These are phyloP conservation scores for Exophiala oligosperma DNA, from an alignment of 2,329 filamentous ascomycete species.

Conservation along the genomic window DNA sequence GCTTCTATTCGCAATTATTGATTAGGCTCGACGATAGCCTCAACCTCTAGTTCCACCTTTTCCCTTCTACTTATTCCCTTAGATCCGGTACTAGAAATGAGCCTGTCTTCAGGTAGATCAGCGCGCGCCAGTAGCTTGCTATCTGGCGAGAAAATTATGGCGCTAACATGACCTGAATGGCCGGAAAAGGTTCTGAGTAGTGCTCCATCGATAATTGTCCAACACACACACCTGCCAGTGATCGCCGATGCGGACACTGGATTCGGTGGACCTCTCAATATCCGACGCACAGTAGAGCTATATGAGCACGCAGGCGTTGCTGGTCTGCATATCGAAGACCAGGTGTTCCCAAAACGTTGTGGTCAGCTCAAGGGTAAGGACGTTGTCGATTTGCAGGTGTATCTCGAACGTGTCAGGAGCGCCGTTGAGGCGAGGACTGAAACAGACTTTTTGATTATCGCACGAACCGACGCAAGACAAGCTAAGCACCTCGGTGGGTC, in stretches of 20 bases:
- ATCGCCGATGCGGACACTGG: slow-evolving; percentile 51
- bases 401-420: slow-evolving; percentile 37
- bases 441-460: background rate
- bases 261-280: slow-evolving; percentile 51
- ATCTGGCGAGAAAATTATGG: too few relatives aligned
- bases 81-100: too few relatives aligned
- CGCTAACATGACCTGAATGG: too few relatives aligned
- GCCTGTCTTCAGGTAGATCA: too few relatives aligned
- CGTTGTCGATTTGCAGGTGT: slow-evolving; percentile 36
- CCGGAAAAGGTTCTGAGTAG: too few relatives aligned
- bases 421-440: slow-evolving; percentile 20
- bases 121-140: too few relatives aligned
- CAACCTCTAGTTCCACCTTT: too few relatives aligned
- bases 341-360: slow-evolving; percentile 50
- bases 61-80: too few relatives aligned
- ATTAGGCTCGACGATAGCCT: too few relatives aligned
- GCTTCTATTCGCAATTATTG: too few relatives aligned
- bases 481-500: background rate
- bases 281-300: slow-evolving; percentile 45
- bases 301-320: slow-evolving; percentile 43
- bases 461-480: background rate
- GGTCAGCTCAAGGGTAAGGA: slow-evolving; percentile 41
- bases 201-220: slow-evolving; percentile 57
- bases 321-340: slow-evolving; percentile 47
- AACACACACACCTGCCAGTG: slow-evolving; percentile 47